Percentiles rank a stretch among this genome's conserved stretches.
phyloP scores from a whole-genome alignment of 2,329 filamentous ascomycete genomes.

The Pestalotiopsis sp. region DNA sequence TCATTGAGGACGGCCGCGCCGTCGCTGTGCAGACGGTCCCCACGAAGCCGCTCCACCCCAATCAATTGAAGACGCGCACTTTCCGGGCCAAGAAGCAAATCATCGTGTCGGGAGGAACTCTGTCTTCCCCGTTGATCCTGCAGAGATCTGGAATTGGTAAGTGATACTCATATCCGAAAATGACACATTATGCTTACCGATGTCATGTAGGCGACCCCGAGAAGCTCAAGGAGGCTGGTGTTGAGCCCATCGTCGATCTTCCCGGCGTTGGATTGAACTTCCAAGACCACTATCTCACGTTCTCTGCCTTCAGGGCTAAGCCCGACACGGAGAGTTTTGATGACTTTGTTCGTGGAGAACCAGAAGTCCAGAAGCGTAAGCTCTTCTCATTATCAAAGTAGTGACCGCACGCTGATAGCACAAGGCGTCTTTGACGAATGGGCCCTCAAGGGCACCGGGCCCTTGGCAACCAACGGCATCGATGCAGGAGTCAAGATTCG shows the following conservation, averaged over 20 bases:
- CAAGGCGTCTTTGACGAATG: slow-evolving; percentile 73
- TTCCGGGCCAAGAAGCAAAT: slow-evolving; percentile 75
- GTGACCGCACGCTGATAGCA: background rate
- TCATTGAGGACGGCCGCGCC: slow-evolving; percentile 72
- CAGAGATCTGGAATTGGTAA: slow-evolving; percentile 72
- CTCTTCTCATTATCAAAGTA: background rate
- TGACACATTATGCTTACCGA: background rate
- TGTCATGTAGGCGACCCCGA: slow-evolving; percentile 57
- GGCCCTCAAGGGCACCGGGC: slow-evolving; percentile 79
- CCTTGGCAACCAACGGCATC: slow-evolving; percentile 77
- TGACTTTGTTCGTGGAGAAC: slow-evolving; percentile 76
- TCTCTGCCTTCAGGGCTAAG: slow-evolving; percentile 72
- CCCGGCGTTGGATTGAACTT: slow-evolving; percentile 77
- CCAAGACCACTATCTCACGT: slow-evolving; percentile 77
- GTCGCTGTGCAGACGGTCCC: slow-evolving; percentile 72
- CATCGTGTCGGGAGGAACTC: slow-evolving; percentile 72
- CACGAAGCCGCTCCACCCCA: slow-evolving; percentile 68
- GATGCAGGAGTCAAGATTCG: slow-evolving; percentile 80
- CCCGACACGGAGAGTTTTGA: slow-evolving; percentile 79
- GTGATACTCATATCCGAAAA: background rate
- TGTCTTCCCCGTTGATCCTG: slow-evolving; percentile 75
- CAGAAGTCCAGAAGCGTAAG: slow-evolving; percentile 68
- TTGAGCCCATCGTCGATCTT: slow-evolving; percentile 71
- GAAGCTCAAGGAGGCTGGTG: slow-evolving; percentile 70
- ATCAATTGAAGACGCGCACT: slow-evolving; percentile 51